These are phyloP conservation scores for Limnanthes douglasii DNA, from an alignment of 345 rosid genomes.

Conservation along the genomic window DNA sequence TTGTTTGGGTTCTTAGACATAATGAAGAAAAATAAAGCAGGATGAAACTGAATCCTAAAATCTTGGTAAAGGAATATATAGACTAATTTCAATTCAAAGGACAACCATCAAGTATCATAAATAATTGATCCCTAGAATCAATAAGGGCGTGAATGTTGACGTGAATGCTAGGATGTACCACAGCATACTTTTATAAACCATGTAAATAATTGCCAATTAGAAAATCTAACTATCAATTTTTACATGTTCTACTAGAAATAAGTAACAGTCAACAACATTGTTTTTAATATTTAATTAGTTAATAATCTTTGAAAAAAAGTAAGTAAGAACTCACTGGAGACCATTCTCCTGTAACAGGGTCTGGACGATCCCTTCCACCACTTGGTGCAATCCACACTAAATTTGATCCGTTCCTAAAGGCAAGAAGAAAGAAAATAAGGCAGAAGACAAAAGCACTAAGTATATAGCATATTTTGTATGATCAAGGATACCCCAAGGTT, in stretches of 20 bases:
- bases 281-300: too few relatives aligned
- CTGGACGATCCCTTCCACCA: slow-evolving; percentile 97
- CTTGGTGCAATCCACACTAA: slow-evolving; percentile 95
- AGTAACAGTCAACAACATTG: too few relatives aligned
- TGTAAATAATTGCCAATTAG: too few relatives aligned
- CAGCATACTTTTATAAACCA: too few relatives aligned
- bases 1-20: neutral
- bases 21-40: neutral
- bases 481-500: too few relatives aligned
- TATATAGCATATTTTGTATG: too few relatives aligned
- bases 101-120: neutral
- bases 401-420: slow-evolving; percentile 64
- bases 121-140: neutral
- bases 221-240: too few relatives aligned
- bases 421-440: slow-evolving; percentile 4
- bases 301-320: too few relatives aligned
- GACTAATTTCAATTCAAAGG: neutral
- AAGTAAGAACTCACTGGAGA: slow-evolving; percentile 61
- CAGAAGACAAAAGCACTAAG: neutral
- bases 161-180: too few relatives aligned
- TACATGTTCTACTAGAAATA: too few relatives aligned
- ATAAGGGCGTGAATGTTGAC: neutral
- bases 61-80: neutral
- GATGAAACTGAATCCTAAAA: neutral
- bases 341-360: slow-evolving; percentile 71